Percentiles rank a stretch among this genome's conserved stretches.
Evolutionary conservation across 1,284 basidiomycete species (phyloP).

Genomic region (Porodaedalea pini): DNA sequence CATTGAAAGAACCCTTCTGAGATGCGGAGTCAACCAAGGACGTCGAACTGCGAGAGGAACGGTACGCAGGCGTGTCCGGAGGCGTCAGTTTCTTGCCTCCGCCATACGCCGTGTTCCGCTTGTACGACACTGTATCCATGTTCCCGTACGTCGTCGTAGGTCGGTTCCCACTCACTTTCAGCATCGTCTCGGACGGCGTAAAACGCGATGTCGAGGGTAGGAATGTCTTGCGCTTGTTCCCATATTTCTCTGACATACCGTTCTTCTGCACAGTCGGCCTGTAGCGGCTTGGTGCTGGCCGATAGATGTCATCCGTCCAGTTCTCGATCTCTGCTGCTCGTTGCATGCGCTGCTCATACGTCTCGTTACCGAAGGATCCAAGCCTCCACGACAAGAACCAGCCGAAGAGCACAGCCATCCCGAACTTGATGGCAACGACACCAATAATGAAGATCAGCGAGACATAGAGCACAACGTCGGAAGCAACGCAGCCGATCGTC

Average conservation of each 20-base stretch:
- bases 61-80: slow-evolving; percentile 72
- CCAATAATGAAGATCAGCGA: slow-evolving; percentile 98
- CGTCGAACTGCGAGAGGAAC: slow-evolving; percentile 79
- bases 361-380: slow-evolving; percentile 91
- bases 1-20: slow-evolving; percentile 48
- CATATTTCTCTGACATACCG: slow-evolving; percentile 48
- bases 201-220: slow-evolving; percentile 84
- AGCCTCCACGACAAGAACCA: slow-evolving; percentile 97
- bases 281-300: slow-evolving; percentile 87
- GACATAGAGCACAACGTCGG: slow-evolving; percentile 89
- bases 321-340: slow-evolving; percentile 90
- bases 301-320: slow-evolving; percentile 96
- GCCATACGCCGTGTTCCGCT: slow-evolving; percentile 62
- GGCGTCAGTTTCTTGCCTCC: slow-evolving; percentile 51
- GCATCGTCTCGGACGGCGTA: slow-evolving; percentile 72
- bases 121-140: slow-evolving; percentile 60
- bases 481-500: slow-evolving; percentile 94
- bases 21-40: slow-evolving; percentile 53
- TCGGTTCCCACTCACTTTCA: slow-evolving; percentile 59
- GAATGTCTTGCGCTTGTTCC: slow-evolving; percentile 57
- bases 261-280: slow-evolving; percentile 84
- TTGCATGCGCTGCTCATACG: slow-evolving; percentile 91
- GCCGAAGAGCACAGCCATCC: slow-evolving; percentile 94
- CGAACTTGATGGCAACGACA: slow-evolving; percentile 92
- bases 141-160: slow-evolving; percentile 75